Evolutionary conservation across 2,329 filamentous ascomycete genomes (phyloP).

Genomic region (Diaporthe velutina): DNA sequence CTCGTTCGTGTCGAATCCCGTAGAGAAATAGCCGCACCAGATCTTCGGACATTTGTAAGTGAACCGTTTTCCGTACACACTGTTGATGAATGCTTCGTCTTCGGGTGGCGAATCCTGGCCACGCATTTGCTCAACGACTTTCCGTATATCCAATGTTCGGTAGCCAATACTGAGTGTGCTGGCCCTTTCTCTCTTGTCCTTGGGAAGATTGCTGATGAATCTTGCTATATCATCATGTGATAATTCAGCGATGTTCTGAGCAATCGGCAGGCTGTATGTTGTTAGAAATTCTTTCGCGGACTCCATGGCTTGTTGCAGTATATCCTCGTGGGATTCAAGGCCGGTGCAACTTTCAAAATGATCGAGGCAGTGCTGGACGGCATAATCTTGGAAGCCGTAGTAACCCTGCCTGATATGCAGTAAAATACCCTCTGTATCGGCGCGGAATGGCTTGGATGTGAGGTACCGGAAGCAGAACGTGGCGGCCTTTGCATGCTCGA

Average conservation of each 20-base stretch:
- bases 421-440: neutral
- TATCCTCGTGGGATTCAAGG: neutral
- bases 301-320: neutral
- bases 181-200: conserved; percentile 1
- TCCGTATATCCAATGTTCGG: neutral
- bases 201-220: neutral
- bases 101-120: neutral
- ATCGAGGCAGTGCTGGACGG: neutral
- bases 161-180: neutral
- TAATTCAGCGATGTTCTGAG: neutral
- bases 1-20: neutral
- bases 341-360: neutral
- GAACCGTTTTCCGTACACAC: neutral
- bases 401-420: neutral
- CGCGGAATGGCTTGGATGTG: neutral
- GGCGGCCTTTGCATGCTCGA: conserved; percentile 12
- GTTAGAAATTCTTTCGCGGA: neutral
- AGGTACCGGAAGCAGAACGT: conserved; percentile 12
- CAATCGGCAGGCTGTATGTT: neutral
- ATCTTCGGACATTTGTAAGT: neutral
- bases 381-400: conserved; percentile 4
- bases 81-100: neutral
- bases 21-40: conserved; percentile 8
- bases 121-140: neutral
- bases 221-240: neutral